Evolutionary conservation across 139 green algal species (phyloP).

Genomic region (Micractinium conductrix): DNA sequence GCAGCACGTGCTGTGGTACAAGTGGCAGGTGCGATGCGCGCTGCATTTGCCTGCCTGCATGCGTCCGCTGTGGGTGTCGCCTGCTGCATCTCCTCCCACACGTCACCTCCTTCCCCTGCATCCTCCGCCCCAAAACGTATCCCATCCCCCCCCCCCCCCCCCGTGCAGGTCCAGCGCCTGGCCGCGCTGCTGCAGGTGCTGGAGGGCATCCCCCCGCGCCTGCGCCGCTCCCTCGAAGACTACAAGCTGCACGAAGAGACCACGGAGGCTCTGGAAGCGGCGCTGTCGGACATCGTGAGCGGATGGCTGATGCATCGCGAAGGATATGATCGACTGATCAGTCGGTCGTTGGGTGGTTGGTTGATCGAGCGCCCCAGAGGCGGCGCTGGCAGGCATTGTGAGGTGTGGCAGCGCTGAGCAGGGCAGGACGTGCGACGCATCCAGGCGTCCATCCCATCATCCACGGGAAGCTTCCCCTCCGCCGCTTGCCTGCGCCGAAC

Average conservation of each 20-base stretch:
- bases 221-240: conserved; percentile 2
- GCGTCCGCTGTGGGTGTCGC: not conserved
- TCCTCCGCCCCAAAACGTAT: too few relatives aligned
- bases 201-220: conserved; percentile 2
- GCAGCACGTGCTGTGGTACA: conserved; percentile 20
- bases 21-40: not conserved
- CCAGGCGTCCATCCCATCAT: too few relatives aligned
- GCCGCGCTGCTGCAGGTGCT: not conserved
- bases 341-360: too few relatives aligned
- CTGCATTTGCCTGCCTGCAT: not conserved
- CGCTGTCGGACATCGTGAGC: not conserved
- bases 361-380: too few relatives aligned
- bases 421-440: too few relatives aligned
- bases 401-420: too few relatives aligned
- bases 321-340: too few relatives aligned
- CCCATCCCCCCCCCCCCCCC: too few relatives aligned
- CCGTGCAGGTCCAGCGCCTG: not conserved
- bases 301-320: too few relatives aligned
- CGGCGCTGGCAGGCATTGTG: too few relatives aligned
- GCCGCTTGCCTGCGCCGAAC: too few relatives aligned
- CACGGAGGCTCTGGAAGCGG: not conserved
- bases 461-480: too few relatives aligned
- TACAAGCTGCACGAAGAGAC: conserved; percentile 1
- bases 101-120: not conserved
- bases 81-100: not conserved